Conservation (phyloP, 2,329 filamentous ascomycete species). For the Aspergillus thermomutatus region DNA sequence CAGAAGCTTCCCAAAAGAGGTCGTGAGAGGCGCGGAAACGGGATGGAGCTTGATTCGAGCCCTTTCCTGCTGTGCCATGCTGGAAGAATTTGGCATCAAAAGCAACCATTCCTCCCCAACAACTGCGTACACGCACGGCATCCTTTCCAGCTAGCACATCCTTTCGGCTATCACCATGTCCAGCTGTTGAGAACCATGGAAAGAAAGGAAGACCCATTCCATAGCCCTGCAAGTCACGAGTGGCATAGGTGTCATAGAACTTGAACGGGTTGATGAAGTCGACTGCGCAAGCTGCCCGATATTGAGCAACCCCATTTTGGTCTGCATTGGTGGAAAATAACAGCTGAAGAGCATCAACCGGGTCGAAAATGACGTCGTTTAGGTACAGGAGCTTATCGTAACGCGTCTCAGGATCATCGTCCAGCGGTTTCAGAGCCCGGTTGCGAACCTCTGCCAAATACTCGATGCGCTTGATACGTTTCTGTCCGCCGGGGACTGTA, state of each 20-base stretch:
- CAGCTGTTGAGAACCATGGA: slow-evolving; percentile 63
- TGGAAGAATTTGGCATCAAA: slow-evolving; percentile 49
- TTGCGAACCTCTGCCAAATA: slow-evolving; percentile 73
- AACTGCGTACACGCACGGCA: slow-evolving; percentile 66
- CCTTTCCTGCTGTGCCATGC: slow-evolving; percentile 14
- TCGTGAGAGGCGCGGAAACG: slow-evolving; percentile 55
- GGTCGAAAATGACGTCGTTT: slow-evolving; percentile 66
- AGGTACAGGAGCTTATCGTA: slow-evolving; percentile 59
- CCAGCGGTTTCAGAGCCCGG: slow-evolving; percentile 62
- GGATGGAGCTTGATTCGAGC: slow-evolving; percentile 21
- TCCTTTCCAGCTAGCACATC: slow-evolving; percentile 60
- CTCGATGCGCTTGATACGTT: slow-evolving; percentile 66
- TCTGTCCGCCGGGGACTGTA: slow-evolving; percentile 59
- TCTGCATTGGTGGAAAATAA: slow-evolving; percentile 60
- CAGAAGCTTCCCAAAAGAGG: slow-evolving; percentile 59
- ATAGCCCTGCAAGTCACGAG: slow-evolving; percentile 66
- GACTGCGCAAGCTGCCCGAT: slow-evolving; percentile 68
- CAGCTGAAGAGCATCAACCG: slow-evolving; percentile 56
- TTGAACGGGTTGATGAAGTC: slow-evolving; percentile 72
- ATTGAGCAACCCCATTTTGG: slow-evolving; percentile 52
- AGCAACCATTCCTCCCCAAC: slow-evolving; percentile 72
- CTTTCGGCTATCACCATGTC: slow-evolving; percentile 52
- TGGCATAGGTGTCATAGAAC: slow-evolving; percentile 75
- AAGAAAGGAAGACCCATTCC: slow-evolving; percentile 68
- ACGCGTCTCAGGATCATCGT: slow-evolving; percentile 41